Conservation (phyloP, 179 eudicot species). For the Drosera spatulata region DNA sequence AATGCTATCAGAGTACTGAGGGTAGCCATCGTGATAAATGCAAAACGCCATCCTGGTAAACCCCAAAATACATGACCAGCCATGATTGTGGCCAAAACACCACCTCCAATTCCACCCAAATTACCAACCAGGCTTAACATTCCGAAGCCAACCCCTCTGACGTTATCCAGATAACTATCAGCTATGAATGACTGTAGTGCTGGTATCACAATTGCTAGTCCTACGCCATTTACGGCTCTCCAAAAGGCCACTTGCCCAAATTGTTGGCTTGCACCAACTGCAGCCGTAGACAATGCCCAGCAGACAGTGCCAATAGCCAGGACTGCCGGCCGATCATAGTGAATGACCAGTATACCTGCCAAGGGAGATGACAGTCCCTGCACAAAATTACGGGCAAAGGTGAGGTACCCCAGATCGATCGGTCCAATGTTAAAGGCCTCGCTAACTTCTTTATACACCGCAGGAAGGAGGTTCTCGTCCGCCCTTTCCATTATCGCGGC, state of each 20-base stretch:
- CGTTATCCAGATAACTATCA: slow-evolving; percentile 69
- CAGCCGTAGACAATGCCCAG: slow-evolving; percentile 93
- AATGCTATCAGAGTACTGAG: slow-evolving; percentile 59
- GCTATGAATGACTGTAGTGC: slow-evolving; percentile 94
- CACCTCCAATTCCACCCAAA: slow-evolving; percentile 89
- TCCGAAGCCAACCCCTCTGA: slow-evolving; percentile 85
- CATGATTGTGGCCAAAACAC: slow-evolving; percentile 84
- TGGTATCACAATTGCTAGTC: slow-evolving; percentile 90
- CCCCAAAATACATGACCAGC: slow-evolving; percentile 79
- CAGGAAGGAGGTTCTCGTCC: slow-evolving; percentile 91
- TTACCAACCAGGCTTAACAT: slow-evolving; percentile 69
- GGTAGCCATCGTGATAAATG: slow-evolving; percentile 60
- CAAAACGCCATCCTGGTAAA: slow-evolving; percentile 82
- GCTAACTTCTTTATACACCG: slow-evolving; percentile 93
- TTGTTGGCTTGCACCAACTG: slow-evolving; percentile 70
- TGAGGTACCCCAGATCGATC: slow-evolving; percentile 85
- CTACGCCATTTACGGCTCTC: slow-evolving; percentile 90
- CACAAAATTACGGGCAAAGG: slow-evolving; percentile 64
- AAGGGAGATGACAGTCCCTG: slow-evolving; percentile 81
- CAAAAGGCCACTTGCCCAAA: slow-evolving; percentile 73
- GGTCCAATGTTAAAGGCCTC: slow-evolving; percentile 83
- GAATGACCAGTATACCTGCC: slow-evolving; percentile 78
- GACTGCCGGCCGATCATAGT: slow-evolving; percentile 80
- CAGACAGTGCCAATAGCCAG: slow-evolving; percentile 79
- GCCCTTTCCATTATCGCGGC: slow-evolving; percentile 94